Evolutionary conservation across 2,329 filamentous ascomycete genomes (phyloP), one percentile per base, ranked within the genome.

Genomic region (Phyllosticta citriasiana): DNA sequence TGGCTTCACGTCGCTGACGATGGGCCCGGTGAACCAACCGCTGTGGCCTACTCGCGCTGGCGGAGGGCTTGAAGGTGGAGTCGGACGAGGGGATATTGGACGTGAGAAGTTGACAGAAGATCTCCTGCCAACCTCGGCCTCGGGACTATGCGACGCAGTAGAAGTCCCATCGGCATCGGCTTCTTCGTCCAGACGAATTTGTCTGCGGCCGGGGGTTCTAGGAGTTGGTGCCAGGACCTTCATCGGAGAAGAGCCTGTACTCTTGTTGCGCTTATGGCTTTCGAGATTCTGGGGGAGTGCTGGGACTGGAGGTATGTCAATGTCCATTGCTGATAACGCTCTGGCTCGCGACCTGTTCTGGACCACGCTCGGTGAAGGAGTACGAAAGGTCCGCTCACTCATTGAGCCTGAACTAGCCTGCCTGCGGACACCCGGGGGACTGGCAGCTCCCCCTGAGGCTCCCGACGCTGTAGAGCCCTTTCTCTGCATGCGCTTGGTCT

Each of bases 331-430:
- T 7, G 40, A 47, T 47, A n/a, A 53, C 55, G 30, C 68, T 65
- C 47, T 63, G 61, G 59, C 67, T 70, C 66, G 40, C 40, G 40
- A 47, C 40, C 19, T 47, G 40, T 67, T 64, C 65, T 68, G 62
- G 63, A 67, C 67, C 40, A n/a, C 40, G 40, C 40, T 47, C 50
- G 73, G 68, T 79, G 79, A 95, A 3, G 86, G 85, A 12, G 88
- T 88, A 66, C 92, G 85, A 73, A 97, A 96, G 0, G 91, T 92
- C 62, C 93, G 84, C 72, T 93, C 89, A 30, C 84, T 87, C 92
- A 97, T 96, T 57, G 91, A 96, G 24, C 85, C 82, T 27, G 83
- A 83, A 74, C 92, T 86, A 81, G 63, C 92, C 76, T 58, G 72
- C 64, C 73, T 65, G 64, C 70, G 78, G 77, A 74, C 61, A 9